Percentiles rank a stretch among this genome's conserved stretches.
Conservation (phyloP, 768 basidiomycete genomes). For the Termitomyces heimii region DNA sequence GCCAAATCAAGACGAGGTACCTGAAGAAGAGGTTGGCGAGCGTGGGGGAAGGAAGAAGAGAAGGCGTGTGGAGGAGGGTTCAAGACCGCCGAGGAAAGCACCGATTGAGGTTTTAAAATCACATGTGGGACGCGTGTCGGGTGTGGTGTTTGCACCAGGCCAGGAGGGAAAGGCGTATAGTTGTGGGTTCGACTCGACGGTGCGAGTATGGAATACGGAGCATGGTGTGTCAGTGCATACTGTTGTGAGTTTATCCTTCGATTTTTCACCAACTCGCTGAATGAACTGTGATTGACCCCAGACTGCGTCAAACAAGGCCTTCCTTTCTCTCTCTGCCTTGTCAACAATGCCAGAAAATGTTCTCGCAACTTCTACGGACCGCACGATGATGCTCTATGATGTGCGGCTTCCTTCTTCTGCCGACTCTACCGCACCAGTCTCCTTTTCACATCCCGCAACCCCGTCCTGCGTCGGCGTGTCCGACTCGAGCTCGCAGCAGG, state of each 20-base stretch:
- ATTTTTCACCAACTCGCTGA: neutral
- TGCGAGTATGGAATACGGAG: constrained; percentile 84
- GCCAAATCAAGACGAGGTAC: constrained; percentile 60
- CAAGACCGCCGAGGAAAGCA: constrained; percentile 48
- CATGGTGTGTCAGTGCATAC: constrained; percentile 65
- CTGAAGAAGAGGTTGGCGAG: constrained; percentile 28
- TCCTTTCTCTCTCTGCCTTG: constrained; percentile 52
- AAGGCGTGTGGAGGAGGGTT: constrained; percentile 46
- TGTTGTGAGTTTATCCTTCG: constrained; percentile 43
- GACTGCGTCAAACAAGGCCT: constrained; percentile 70
- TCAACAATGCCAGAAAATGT: constrained; percentile 22
- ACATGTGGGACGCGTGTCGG: constrained; percentile 79
- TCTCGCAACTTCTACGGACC: constrained; percentile 67
- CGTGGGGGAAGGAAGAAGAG: constrained; percentile 55
- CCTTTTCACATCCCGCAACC: constrained; percentile 56
- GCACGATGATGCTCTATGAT: constrained; percentile 69
- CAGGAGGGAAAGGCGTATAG: constrained; percentile 48
- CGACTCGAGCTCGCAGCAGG: constrained; percentile 35
- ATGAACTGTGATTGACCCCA: constrained; percentile 19
- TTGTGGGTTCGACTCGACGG: constrained; percentile 86
- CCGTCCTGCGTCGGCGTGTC: constrained; percentile 49
- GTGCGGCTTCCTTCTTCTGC: constrained; percentile 37
- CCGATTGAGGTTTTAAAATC: constrained; percentile 74
- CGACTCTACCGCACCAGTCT: constrained; percentile 23
- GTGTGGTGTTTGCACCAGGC: constrained; percentile 48